Conservation (phyloP, 345 rosid genomes). For the Salix caprea region DNA sequence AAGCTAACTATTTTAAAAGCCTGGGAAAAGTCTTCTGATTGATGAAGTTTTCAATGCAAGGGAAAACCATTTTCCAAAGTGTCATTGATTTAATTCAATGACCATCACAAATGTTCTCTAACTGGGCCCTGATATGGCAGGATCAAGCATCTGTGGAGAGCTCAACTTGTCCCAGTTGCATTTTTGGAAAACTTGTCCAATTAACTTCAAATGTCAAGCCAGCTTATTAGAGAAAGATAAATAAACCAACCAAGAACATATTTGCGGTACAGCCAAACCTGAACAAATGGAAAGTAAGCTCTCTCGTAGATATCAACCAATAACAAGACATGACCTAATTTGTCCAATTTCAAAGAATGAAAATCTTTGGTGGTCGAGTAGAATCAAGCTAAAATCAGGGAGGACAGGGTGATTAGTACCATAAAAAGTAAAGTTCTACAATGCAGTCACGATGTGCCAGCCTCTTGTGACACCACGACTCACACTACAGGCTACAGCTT, state of each 20-base stretch:
- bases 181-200: neutral
- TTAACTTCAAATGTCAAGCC: neutral
- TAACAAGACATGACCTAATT: neutral
- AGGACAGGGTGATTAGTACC: neutral
- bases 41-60: neutral
- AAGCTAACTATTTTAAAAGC: neutral
- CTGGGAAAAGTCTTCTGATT: neutral
- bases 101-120: neutral
- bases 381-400: neutral
- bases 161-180: neutral
- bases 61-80: neutral
- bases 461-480: neutral
- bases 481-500: neutral
- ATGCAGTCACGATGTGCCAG: neutral
- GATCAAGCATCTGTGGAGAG: neutral
- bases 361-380: neutral
- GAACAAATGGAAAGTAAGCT: neutral
- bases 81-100: neutral
- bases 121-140: neutral
- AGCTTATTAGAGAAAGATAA: neutral
- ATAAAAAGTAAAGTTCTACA: neutral
- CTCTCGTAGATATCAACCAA: neutral
- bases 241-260: neutral
- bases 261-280: neutral
- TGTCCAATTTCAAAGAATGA: neutral